These are phyloP conservation scores for Trichocladium antarcticum DNA, from an alignment of 495 filamentous ascomycete genomes.

Conservation along the genomic window DNA sequence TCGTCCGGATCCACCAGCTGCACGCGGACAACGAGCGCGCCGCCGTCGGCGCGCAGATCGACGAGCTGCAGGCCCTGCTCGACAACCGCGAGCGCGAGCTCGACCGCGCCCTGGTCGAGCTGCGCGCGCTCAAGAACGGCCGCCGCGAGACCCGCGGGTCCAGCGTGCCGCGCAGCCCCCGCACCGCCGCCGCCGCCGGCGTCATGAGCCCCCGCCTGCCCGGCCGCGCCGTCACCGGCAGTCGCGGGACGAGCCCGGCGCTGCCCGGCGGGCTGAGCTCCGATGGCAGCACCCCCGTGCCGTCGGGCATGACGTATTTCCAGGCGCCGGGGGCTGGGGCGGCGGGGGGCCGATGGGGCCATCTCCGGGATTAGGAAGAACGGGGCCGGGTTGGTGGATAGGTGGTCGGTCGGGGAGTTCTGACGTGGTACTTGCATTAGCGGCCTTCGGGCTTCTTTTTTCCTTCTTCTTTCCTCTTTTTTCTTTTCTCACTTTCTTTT, in stretches of 20 bases:
- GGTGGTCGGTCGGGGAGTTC: background rate
- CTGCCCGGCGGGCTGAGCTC: conserved; percentile 17
- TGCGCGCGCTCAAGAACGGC: conserved; percentile 34
- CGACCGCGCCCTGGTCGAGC: conserved; percentile 26
- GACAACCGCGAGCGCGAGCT: conserved; percentile 52
- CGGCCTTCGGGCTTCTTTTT: background rate
- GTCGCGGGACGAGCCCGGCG: conserved; percentile 38
- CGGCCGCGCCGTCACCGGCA: conserved; percentile 18
- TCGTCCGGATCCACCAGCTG: conserved; percentile 40
- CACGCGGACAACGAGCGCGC: conserved; percentile 33
- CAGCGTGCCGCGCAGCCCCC: conserved; percentile 40
- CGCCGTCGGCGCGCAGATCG: conserved; percentile 27
- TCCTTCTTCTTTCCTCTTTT: background rate
- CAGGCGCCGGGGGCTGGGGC: conserved; percentile 1
- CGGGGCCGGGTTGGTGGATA: background rate
- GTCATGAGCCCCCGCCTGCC: conserved; percentile 32
- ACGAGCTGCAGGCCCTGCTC: conserved; percentile 45
- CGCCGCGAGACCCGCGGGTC: conserved; percentile 40
- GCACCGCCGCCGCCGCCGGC: conserved; percentile 24
- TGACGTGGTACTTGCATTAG: background rate
- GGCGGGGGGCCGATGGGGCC: conserved; percentile 23
- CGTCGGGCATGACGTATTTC: conserved; percentile 19
- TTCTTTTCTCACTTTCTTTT: background rate
- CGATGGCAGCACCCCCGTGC: conserved; percentile 5
- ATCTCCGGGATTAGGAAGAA: conserved; percentile 28